Evolutionary conservation across 768 basidiomycete genomes (phyloP), one percentile per base, ranked within the genome.

Genomic region (Glaciozyma antarctica): DNA sequence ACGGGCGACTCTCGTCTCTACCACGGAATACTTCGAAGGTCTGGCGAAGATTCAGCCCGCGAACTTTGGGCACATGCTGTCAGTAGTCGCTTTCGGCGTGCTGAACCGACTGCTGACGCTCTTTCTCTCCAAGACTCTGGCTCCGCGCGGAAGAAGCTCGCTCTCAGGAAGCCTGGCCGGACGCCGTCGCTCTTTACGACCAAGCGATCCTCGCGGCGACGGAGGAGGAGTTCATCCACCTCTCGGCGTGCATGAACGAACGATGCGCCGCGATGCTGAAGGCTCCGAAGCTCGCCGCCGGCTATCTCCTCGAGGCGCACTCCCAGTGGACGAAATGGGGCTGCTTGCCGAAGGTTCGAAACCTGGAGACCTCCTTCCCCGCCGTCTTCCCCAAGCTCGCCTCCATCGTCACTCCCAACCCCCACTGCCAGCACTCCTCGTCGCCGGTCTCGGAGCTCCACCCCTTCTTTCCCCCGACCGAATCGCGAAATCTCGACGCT

Each of bases 251-350:
- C 49, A 51, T 71, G 30, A 67, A 67, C 57, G 69, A 71, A 24
- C 44, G 66, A 13, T 66, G 63, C 5, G 69, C 66, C 2, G 32
- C 41, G 0, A 57, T 49, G 17, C 49, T 71, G 53, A 28, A 6
- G 9, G 49, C 54, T 19, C 7, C 26, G 3, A 71, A 71, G 61
- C 55, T 71, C n/a, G 51, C 44, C 17, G 26, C 55, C 21, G 69
- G 68, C 1, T 71, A 71, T 55, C 52, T 71, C 48, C 17, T 63
- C 61, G 65, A 63, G 16, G 69, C 69, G 0, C 58, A 63, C 34
- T 5, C 57, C 0, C 59, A 19, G 3, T 71, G 69, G 69, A 12
- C 30, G 3, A 56, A 59, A 13, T 70, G 69, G 69, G 65, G 65
- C 6, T 70, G 69, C 30, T 5, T 19, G 19, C 69, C 69, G 10